Conservation (phyloP, 352 stramenopile species). For the Globisporangium okanoganense region DNA sequence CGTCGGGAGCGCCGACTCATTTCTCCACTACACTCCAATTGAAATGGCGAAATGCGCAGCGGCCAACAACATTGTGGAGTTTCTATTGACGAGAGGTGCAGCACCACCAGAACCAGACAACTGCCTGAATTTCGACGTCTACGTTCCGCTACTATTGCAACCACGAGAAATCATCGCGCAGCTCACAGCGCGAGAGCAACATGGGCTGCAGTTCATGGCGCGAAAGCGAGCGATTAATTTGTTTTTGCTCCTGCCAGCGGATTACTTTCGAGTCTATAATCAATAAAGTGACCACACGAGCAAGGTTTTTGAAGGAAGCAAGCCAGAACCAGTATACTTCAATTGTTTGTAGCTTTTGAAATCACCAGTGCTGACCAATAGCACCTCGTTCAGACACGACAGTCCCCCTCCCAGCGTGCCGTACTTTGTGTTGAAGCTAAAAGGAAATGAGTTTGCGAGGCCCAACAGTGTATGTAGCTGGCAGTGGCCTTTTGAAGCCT, state of each 20-base stretch:
- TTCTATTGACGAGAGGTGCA: background rate
- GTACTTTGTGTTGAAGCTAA: too few species aligned
- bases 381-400: too few species aligned
- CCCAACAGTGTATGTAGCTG: too few species aligned
- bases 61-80: background rate
- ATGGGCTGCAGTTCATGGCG: background rate
- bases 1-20: background rate
- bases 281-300: background rate
- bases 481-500: too few species aligned
- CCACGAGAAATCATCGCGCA: background rate
- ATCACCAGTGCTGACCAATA: too few species aligned
- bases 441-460: too few species aligned
- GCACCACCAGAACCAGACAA: too few species aligned
- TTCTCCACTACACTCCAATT: background rate
- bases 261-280: background rate
- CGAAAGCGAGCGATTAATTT: background rate
- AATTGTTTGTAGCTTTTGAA: too few species aligned
- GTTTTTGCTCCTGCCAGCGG: background rate
- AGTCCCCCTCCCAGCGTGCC: too few species aligned
- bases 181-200: background rate
- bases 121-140: background rate
- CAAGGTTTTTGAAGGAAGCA: too few species aligned
- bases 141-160: background rate
- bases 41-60: background rate
- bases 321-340: too few species aligned